Evolutionary conservation across 305 asterid species (phyloP).

Genomic region (Fraxinus angustifolia): DNA sequence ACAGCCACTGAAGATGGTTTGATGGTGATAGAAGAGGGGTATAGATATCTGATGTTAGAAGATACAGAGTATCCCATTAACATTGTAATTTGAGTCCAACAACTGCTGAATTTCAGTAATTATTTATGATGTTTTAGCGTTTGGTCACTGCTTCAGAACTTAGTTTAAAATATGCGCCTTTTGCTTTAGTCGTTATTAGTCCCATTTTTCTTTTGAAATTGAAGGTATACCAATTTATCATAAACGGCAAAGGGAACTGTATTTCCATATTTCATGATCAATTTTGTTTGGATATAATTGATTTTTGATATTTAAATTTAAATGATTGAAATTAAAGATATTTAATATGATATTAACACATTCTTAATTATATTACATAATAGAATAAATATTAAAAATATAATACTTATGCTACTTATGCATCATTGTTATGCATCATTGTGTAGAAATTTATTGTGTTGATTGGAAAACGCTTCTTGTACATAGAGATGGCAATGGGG

Average conservation of each 20-base stretch:
- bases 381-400: no score
- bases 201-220: not conserved
- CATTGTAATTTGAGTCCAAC: not conserved
- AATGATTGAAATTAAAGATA: not conserved
- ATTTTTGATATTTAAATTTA: not conserved
- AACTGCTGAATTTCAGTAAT: not conserved
- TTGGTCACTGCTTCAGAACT: not conserved
- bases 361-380: not conserved
- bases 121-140: not conserved
- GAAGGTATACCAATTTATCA: not conserved
- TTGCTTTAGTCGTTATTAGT: not conserved
- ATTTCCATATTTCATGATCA: not conserved
- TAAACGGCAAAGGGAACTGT: not conserved
- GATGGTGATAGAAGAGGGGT: not conserved
- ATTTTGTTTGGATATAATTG: not conserved
- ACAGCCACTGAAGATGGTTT: not conserved
- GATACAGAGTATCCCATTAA: slow-evolving; percentile 1
- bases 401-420: no score
- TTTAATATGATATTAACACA: not conserved
- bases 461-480: no score
- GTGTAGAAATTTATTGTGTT: no score
- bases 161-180: not conserved
- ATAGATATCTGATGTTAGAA: not conserved
- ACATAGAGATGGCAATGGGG: no score
- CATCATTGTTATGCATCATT: no score